Base-by-base conservation (phyloP, 1,284 basidiomycete species). In the Schizopora paradoxa region DNA sequence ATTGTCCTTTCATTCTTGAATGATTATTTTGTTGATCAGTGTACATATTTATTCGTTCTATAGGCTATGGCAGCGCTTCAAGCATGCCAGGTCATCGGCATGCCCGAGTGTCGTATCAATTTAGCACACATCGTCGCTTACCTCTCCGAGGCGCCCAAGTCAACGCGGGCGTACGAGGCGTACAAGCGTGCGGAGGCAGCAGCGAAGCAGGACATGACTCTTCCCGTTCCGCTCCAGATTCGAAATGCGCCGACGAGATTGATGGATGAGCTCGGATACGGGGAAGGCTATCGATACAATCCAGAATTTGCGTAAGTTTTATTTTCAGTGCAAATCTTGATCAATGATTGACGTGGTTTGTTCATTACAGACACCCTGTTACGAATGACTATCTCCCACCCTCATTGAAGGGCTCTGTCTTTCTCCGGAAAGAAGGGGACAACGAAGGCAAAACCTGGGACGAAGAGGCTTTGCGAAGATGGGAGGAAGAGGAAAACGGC, bases 191-290 rank as follows among this genome's bases (percentile, higher is more conserved):
- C 87, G 2, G 83, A 81, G 57, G 74, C 64, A 28, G 76, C 78
- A 2, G 83, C 82, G 4, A 74, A 74, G 54, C 54, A 58, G 42
- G 73, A 80, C 51, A 59, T 66, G 34, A 68, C 73, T 0, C 63
- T 77, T 31, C 75, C 82, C 0, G 83, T 95, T 0, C 91, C 92
- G 0, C 56, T 91, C 47, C 73, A 79, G 46, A 74, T 94, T 52
- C 75, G 92, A n/a, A 95, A 95, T 61, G 91, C 91, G 1, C 91
- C 91, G 2, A 94, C 91, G 4, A 63, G 59, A 26, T 62, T 94
- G 22, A 91, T 94, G 89, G 83, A 84, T 58, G 74, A 84, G 14
- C 70, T 94, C 0, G 88, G 86, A 4, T 91, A 89, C 57, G 78
- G 78, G 1, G 69, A 77, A 43, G 77, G 73, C 21, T 91, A 91